A percentile compares a stretch with the other conserved stretches of the same genome.
Conservation (phyloP, 805 yeast genomes). For the Ogataea nonfermentans region DNA sequence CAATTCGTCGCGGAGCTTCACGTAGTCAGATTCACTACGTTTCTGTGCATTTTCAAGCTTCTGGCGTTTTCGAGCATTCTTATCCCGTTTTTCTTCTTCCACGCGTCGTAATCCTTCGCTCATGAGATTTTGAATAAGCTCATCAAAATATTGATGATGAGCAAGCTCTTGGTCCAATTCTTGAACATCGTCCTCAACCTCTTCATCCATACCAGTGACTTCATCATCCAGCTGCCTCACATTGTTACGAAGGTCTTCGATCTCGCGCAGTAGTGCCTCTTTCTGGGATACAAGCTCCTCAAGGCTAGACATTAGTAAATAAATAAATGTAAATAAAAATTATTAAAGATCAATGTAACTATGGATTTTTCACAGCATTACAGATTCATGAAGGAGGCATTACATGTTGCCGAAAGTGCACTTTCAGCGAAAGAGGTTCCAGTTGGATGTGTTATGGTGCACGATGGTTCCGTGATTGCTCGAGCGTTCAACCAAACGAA, state of each 20-base stretch:
- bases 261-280: conserved; percentile 1
- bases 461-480: conserved; percentile 53
- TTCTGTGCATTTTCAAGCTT: conserved; percentile 5
- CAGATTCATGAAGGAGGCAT: conserved; percentile 49
- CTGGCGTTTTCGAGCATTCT: conserved; percentile 2
- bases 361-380: conserved; percentile 22
- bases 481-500: conserved; percentile 87
- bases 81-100: conserved; percentile 12
- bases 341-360: conserved; percentile 1
- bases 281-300: conserved; percentile 4
- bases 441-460: conserved; percentile 74
- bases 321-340: conserved; percentile 3
- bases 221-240: conserved; percentile 1
- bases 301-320: conserved; percentile 1
- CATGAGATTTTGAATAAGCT: conserved; percentile 25
- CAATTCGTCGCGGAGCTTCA: conserved; percentile 17
- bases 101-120: conserved; percentile 21
- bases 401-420: conserved; percentile 61
- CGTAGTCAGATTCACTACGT: conserved; percentile 8
- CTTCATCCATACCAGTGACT: conserved; percentile 3
- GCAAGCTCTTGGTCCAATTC: conserved; percentile 18
- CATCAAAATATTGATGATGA: conserved; percentile 33
- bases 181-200: conserved; percentile 5
- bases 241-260: background rate
- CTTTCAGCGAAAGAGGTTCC: conserved; percentile 74